phyloP scores from a whole-genome alignment of 495 filamentous ascomycete genomes.

The Aspergillus bertholletiae region DNA sequence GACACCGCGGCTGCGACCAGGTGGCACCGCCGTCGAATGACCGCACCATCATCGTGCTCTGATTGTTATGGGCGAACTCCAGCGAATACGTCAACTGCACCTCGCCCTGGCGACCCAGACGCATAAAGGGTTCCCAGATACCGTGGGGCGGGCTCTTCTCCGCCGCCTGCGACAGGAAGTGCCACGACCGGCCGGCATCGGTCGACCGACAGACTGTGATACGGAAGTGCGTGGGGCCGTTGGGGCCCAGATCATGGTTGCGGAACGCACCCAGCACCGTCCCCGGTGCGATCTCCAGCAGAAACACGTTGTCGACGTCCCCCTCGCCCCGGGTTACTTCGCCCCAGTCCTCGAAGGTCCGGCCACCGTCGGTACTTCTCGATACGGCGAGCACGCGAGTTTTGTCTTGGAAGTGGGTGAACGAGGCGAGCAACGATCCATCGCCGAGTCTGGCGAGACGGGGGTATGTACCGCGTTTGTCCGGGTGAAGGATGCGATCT shows the following conservation, averaged over 20 bases:
- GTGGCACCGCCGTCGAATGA: slow-evolving; percentile 51
- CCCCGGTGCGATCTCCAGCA: slow-evolving; percentile 47
- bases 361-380: slow-evolving; percentile 35
- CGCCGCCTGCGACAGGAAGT: slow-evolving; percentile 51
- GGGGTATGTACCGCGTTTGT: slow-evolving; percentile 40
- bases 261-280: slow-evolving; percentile 56
- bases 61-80: slow-evolving; percentile 52
- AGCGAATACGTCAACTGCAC: slow-evolving; percentile 57
- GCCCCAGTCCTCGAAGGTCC: slow-evolving; percentile 29
- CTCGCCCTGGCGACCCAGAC: slow-evolving; percentile 43
- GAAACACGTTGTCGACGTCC: slow-evolving; percentile 59
- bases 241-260: slow-evolving; percentile 49
- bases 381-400: slow-evolving; percentile 30
- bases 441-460: slow-evolving; percentile 36
- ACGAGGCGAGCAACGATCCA: slow-evolving; percentile 38
- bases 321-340: slow-evolving; percentile 36
- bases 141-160: slow-evolving; percentile 42
- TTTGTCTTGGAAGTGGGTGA: slow-evolving; percentile 31
- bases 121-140: slow-evolving; percentile 61
- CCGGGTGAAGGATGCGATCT: slow-evolving; percentile 36
- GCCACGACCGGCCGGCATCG: slow-evolving; percentile 53
- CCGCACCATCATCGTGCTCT: slow-evolving; percentile 56
- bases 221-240: slow-evolving; percentile 48
- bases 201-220: slow-evolving; percentile 57
- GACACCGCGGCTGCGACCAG: slow-evolving; percentile 44